phyloP scores from a whole-genome alignment of 2,329 filamentous ascomycete genomes.

The Stagonosporopsis cucurbitacearum region DNA sequence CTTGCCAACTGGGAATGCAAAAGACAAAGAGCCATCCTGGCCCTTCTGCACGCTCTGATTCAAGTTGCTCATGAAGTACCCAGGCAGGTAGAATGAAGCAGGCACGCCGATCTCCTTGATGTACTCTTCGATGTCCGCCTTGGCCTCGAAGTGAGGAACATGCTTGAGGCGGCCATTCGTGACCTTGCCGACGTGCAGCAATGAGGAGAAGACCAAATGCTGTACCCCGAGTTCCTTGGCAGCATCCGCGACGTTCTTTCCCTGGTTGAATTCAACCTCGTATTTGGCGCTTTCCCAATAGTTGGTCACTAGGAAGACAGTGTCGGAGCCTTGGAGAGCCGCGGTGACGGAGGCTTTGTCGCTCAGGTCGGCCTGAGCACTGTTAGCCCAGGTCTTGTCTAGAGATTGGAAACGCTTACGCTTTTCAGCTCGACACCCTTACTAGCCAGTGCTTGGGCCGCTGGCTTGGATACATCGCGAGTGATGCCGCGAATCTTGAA shows the following conservation, averaged over 20 bases:
- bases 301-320: slow-evolving; percentile 58
- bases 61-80: slow-evolving; percentile 63
- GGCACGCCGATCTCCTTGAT: slow-evolving; percentile 51
- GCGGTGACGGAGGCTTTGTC: slow-evolving; percentile 48
- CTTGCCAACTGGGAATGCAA: slow-evolving; percentile 12
- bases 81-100: slow-evolving; percentile 59
- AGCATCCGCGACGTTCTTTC: slow-evolving; percentile 30
- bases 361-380: slow-evolving; percentile 52
- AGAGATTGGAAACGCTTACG: slow-evolving; percentile 10
- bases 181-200: slow-evolving; percentile 26
- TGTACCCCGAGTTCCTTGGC: slow-evolving; percentile 24
- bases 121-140: slow-evolving; percentile 62
- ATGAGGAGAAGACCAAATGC: slow-evolving; percentile 32
- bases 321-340: slow-evolving; percentile 55
- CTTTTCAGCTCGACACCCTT: slow-evolving; percentile 31
- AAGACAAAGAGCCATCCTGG: slow-evolving; percentile 28
- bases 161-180: slow-evolving; percentile 44
- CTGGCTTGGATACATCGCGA: slow-evolving; percentile 48
- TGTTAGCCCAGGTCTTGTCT: slow-evolving; percentile 26
- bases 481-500: slow-evolving; percentile 60
- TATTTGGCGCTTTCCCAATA: slow-evolving; percentile 24
- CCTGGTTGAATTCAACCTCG: slow-evolving; percentile 26
- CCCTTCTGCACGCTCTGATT: slow-evolving; percentile 17
- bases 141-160: slow-evolving; percentile 62
- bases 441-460: slow-evolving; percentile 24